Evolutionary conservation across 2,329 filamentous ascomycete species (phyloP).

Genomic region (Talaromyces sp.): DNA sequence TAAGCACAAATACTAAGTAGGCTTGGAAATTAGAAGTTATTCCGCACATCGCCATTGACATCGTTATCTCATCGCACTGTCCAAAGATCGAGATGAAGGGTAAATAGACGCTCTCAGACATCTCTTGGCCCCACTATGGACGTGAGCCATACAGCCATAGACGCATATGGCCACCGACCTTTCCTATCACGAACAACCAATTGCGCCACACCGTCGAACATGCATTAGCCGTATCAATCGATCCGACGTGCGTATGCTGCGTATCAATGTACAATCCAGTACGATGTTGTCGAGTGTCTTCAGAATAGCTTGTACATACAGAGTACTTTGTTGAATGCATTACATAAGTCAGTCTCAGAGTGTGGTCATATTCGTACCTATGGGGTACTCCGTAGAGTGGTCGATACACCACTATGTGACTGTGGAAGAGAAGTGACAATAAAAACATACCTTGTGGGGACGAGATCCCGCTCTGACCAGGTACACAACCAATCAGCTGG

Average conservation of each 20-base stretch:
- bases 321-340: too few relatives aligned
- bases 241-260: neutral
- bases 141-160: neutral
- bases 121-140: neutral
- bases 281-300: neutral
- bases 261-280: neutral
- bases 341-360: neutral
- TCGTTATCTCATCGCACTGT: neutral
- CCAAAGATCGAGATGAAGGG: neutral
- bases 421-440: neutral
- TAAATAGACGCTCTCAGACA: neutral
- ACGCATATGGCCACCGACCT: neutral
- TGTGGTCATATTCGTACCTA: neutral
- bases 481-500: conserved; percentile 11
- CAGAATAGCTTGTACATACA: neutral
- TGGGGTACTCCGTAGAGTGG: neutral
- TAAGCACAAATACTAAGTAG: neutral
- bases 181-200: neutral
- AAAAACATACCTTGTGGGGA: neutral
- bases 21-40: neutral
- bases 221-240: neutral
- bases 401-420: neutral
- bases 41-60: neutral
- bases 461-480: conserved; percentile 4
- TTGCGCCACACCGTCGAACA: conserved; percentile 4